These are phyloP conservation scores for Stereum hirsutum DNA, from an alignment of 1,284 basidiomycete genomes.

Conservation along the genomic window DNA sequence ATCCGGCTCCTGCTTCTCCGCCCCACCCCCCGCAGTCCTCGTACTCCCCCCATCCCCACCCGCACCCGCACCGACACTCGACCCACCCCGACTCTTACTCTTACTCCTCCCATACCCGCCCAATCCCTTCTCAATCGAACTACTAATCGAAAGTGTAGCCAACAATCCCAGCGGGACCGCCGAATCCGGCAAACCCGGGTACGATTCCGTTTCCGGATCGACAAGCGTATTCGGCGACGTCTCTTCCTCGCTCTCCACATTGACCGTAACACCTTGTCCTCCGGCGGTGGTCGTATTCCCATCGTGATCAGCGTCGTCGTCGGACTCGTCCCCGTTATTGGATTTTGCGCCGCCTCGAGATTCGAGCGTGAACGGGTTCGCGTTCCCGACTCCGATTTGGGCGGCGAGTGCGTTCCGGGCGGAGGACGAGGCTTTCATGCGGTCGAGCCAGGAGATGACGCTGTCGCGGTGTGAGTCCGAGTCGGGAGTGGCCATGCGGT, in stretches of 20 bases:
- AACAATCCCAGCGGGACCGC: constrained; percentile 67
- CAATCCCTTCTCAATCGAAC: constrained; percentile 26
- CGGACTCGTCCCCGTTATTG: constrained; percentile 9
- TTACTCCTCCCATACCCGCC: constrained; percentile 20
- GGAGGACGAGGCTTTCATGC: constrained; percentile 31
- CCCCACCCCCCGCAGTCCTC: constrained; percentile 2
- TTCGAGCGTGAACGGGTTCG: constrained; percentile 34
- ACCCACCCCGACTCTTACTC: not conserved
- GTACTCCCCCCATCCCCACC: not conserved
- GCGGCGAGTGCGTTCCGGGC: constrained; percentile 20
- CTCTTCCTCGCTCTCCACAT: constrained; percentile 19
- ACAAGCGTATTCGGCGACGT: constrained; percentile 12
- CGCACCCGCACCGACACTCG: not conserved
- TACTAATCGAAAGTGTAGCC: constrained; percentile 58
- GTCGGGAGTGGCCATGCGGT: constrained; percentile 63
- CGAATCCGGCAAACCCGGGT: constrained; percentile 49
- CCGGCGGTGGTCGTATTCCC: constrained; percentile 3
- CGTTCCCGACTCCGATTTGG: no score
- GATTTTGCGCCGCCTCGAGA: constrained; percentile 18
- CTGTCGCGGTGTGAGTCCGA: constrained; percentile 59
- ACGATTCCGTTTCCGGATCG: constrained; percentile 26
- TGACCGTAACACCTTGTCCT: constrained; percentile 13
- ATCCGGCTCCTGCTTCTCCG: constrained; percentile 26
- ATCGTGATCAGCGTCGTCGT: constrained; percentile 10
- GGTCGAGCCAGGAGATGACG: constrained; percentile 63